phyloP scores from a whole-genome alignment of 805 yeast species.

The Saturnispora halmiae region DNA sequence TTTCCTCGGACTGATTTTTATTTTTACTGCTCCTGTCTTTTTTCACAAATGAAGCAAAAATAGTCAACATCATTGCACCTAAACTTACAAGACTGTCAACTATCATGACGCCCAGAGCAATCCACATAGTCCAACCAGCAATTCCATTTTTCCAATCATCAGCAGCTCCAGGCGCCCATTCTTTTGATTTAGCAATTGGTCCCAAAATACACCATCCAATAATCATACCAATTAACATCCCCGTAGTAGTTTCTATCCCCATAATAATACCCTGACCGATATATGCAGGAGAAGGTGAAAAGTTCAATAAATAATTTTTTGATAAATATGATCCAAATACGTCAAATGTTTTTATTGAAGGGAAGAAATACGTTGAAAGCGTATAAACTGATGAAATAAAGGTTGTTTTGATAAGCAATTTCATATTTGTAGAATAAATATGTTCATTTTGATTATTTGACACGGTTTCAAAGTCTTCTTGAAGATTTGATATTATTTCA shows the following conservation, averaged over 20 bases:
- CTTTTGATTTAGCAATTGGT: constrained; percentile 57
- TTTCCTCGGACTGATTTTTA: not conserved
- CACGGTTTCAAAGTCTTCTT: not conserved
- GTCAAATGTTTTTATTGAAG: constrained; percentile 60
- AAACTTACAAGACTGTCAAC: constrained; percentile 83
- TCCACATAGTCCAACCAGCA: constrained; percentile 97
- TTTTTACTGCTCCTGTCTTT: not conserved
- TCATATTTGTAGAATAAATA: constrained; percentile 47
- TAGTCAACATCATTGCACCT: constrained; percentile 4
- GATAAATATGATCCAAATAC: constrained; percentile 65
- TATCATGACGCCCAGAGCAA: constrained; percentile 87
- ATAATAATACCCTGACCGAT: constrained; percentile 96
- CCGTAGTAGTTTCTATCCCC: constrained; percentile 87
- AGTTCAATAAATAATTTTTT: constrained; percentile 62
- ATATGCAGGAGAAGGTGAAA: constrained; percentile 96
- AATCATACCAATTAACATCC: constrained; percentile 84
- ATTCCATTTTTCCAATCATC: constrained; percentile 92
- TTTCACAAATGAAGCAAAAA: not conserved
- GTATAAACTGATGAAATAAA: constrained; percentile 65
- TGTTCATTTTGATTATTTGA: not conserved
- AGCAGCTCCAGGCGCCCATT: constrained; percentile 86
- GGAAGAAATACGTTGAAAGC: constrained; percentile 59
- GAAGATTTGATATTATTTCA: not conserved
- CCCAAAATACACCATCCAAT: constrained; percentile 92
- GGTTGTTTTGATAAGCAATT: constrained; percentile 54